Conservation (phyloP, 169 alveolate genomes). For the Eimeria sp. region DNA sequence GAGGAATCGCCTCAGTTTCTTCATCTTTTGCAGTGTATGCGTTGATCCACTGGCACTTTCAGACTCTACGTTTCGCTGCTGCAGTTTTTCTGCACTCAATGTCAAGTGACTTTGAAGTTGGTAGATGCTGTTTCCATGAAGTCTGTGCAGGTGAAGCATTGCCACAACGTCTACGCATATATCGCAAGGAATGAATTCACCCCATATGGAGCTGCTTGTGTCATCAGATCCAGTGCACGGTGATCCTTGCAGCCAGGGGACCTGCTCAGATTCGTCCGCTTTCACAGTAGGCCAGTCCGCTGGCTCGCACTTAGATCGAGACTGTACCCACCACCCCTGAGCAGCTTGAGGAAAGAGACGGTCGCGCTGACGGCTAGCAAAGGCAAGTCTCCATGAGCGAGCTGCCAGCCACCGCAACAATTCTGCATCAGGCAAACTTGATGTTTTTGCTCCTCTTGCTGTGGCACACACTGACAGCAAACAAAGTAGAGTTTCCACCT, state of each 20-base stretch:
- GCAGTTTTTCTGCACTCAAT: not conserved
- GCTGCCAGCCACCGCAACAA: constrained; percentile 54
- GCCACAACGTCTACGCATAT: constrained; percentile 64
- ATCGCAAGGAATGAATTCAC: constrained; percentile 72
- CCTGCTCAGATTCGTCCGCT: constrained; percentile 1
- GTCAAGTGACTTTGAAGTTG: constrained; percentile 17
- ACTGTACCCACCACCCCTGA: not conserved
- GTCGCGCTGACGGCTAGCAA: constrained; percentile 13
- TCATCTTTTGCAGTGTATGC: not conserved
- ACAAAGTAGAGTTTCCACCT: not conserved
- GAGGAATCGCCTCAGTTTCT: not conserved
- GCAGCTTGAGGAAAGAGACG: constrained; percentile 51
- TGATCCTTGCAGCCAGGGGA: constrained; percentile 14
- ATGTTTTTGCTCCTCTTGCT: constrained; percentile 44
- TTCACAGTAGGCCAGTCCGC: not conserved
- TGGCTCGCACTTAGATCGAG: constrained; percentile 13
- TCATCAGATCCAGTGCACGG: not conserved
- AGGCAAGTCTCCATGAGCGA: constrained; percentile 54
- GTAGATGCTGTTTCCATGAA: constrained; percentile 22
- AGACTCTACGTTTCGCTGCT: not conserved
- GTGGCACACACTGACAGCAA: constrained; percentile 8
- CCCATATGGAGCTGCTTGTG: constrained; percentile 64
- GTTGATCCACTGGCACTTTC: not conserved
- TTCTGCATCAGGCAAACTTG: constrained; percentile 1
- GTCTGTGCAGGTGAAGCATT: constrained; percentile 46